Evolutionary conservation across 345 rosid genomes (phyloP).

Genomic region (Linum trigynum): DNA sequence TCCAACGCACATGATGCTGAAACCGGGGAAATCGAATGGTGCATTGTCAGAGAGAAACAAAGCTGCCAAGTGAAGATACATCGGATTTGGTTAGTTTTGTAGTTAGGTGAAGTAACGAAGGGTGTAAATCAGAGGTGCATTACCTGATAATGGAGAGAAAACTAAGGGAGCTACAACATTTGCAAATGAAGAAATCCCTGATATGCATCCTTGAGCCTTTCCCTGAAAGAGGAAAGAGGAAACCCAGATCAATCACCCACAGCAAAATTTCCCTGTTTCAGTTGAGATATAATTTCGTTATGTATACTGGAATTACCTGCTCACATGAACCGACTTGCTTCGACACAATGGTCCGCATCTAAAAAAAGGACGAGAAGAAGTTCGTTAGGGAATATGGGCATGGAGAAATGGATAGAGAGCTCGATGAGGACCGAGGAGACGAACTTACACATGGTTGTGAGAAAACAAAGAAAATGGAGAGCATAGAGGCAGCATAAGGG

Average conservation of each 20-base stretch:
- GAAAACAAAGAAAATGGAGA: slow-evolving; percentile 51
- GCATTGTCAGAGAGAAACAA: slow-evolving; percentile 73
- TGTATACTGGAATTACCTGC: slow-evolving; percentile 42
- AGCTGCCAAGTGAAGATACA: slow-evolving; percentile 33
- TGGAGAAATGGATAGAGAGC: neutral
- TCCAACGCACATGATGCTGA: slow-evolving; percentile 74
- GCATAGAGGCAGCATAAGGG: slow-evolving; percentile 67
- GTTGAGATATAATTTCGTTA: neutral
- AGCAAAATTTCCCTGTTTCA: neutral
- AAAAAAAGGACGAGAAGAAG: slow-evolving; percentile 4
- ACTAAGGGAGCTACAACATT: slow-evolving; percentile 57
- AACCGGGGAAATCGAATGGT: slow-evolving; percentile 80
- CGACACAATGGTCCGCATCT: slow-evolving; percentile 85
- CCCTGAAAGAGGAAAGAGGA: slow-evolving; percentile 37
- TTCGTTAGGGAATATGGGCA: neutral
- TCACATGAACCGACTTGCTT: slow-evolving; percentile 73
- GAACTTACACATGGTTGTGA: slow-evolving; percentile 69
- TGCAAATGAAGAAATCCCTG: slow-evolving; percentile 72
- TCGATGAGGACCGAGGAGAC: neutral
- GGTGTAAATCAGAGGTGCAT: neutral
- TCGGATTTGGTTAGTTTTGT: slow-evolving; percentile 5
- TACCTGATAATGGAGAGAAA: slow-evolving; percentile 86
- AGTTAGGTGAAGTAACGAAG: neutral
- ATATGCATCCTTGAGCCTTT: slow-evolving; percentile 82
- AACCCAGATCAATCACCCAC: slow-evolving; percentile 1